Evolutionary conservation across 345 rosid genomes (phyloP), one percentile per base, ranked within the genome.

Genomic region (Acer saccharum): DNA sequence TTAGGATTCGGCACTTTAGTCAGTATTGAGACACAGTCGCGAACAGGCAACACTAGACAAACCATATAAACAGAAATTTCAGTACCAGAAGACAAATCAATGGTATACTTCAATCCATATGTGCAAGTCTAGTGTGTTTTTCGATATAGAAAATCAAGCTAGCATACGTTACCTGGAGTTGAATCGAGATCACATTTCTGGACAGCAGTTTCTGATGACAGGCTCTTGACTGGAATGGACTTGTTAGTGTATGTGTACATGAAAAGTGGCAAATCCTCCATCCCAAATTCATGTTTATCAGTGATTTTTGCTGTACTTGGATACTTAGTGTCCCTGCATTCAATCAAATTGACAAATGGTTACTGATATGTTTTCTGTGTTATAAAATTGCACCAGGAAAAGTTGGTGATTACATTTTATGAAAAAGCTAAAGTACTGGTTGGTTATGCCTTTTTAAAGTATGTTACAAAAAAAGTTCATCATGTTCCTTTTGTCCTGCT

Each of bases 251-350:
- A 39, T 7, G 86, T 80, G 86, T 65, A 68, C 78, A 77, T 71
- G 81, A 86, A 82, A 73, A 82, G 80, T 20, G 89, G 93, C 83
- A 81, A 16, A 10, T 76, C 84, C 67, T 76, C 80, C 14, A 44
- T 71, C 20, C 65, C 39, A 32, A 71, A 41, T 50, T 76, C 84
- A 25, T 52, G 76, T 73, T 72, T 75, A 21, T 55, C 72, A 21
- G 39, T 43, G 25, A 27, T 21, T 10, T 62, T 75, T 65, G 62
- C 32, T 12, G 80, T 55, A 20, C 29, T 72, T 23, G 78, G 61
- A 63, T 69, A 68, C 58, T 50, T 35, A 17, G 75, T 62, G 50
- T 79, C 75, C 83, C 91, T 86, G 83, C 71, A 84, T 27, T 55
- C 32, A 2, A 64, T 9, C 6, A 3, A 75, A 32, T 3, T 32